phyloP scores from a whole-genome alignment of 2,329 filamentous ascomycete species.

The Plectosphaerella plurivora region DNA sequence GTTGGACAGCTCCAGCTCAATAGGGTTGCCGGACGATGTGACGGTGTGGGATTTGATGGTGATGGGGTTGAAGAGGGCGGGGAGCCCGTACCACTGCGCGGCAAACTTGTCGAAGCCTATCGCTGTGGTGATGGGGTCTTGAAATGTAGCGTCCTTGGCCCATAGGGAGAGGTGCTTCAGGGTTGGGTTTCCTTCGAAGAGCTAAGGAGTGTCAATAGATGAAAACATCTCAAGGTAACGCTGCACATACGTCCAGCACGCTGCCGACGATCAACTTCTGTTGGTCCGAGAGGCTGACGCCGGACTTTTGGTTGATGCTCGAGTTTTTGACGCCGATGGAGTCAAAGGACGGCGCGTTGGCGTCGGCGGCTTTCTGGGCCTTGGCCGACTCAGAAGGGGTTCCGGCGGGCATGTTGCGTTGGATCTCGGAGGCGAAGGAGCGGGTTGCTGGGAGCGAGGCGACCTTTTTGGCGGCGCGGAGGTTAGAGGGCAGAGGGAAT shows the following conservation, averaged over 20 bases:
- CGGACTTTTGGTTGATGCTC: constrained; percentile 45
- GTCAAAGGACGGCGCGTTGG: constrained; percentile 14
- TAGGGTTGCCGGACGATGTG: constrained; percentile 52
- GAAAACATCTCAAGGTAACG: neutral
- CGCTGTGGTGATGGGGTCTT: constrained; percentile 55
- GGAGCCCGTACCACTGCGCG: constrained; percentile 54
- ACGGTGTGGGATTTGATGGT: constrained; percentile 50
- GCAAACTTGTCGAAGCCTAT: constrained; percentile 46
- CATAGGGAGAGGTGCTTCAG: constrained; percentile 56
- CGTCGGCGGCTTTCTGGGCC: constrained; percentile 12
- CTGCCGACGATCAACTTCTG: constrained; percentile 53
- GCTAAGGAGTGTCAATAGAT: constrained; percentile 20
- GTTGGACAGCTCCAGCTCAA: constrained; percentile 43
- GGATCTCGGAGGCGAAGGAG: constrained; percentile 5
- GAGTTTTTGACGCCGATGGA: constrained; percentile 44
- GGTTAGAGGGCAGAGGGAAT: constrained; percentile 6
- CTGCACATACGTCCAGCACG: constrained; percentile 45
- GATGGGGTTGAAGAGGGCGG: constrained; percentile 53
- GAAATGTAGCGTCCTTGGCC: constrained; percentile 52
- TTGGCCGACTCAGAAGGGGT: constrained; percentile 21
- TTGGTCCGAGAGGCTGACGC: constrained; percentile 41
- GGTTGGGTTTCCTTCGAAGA: constrained; percentile 57
- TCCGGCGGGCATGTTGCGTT: constrained; percentile 20
- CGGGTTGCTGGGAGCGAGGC: constrained; percentile 8
- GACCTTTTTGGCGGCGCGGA: constrained; percentile 8